Evolutionary conservation across 176 grass and related monocot species (phyloP), one percentile per base, ranked within the genome.

Genomic region (Elaeis guineensis): DNA sequence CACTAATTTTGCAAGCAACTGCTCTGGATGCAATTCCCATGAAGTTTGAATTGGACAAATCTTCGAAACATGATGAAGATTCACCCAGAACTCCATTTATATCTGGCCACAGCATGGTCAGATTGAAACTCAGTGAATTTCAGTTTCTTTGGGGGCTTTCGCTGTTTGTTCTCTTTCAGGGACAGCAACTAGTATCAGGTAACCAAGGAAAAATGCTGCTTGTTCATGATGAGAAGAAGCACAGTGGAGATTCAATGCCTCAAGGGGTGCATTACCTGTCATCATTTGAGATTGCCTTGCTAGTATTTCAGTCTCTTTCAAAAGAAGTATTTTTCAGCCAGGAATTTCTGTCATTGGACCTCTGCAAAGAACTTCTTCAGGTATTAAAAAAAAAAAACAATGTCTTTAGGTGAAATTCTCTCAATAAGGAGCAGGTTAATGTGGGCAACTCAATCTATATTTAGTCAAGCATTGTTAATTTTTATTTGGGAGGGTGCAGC

Each of bases 81-180:
- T 68, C 28, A 19, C 3, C 19, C 4, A 56, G 16, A 56, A 56
- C 50, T 19, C 23, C 51, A 50, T 91, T 85, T 71, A 83, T 97
- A 63, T 88, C 93, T 80, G 87, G 84, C 20, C 73, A 61, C 69
- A 78, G 76, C 70, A 91, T 97, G 93, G 76, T 91, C 76, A 85
- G 74, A 51, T 60, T 97, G 65, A 81, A 88, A 55, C 57, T 49
- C 52, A 70, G 15, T 70, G 93, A 97, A 50, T 97, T 91, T 73
- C 55, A 83, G 52, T 91, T 91, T 69, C 79, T 97, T 18, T 97
- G 87, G 84, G 93, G 81, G 44, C 72, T 91, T 29, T 88, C 81
- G 12, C 54, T 82, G 65, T 76, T 97, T 67, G 65, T 83, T 78
- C 70, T 97, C 29, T 97, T 91, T 76, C 78, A 85, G 67, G 52